Evolutionary conservation across 2,329 filamentous ascomycete genomes (phyloP), one percentile per base, ranked within the genome.

Genomic region (Huntiella savannae): DNA sequence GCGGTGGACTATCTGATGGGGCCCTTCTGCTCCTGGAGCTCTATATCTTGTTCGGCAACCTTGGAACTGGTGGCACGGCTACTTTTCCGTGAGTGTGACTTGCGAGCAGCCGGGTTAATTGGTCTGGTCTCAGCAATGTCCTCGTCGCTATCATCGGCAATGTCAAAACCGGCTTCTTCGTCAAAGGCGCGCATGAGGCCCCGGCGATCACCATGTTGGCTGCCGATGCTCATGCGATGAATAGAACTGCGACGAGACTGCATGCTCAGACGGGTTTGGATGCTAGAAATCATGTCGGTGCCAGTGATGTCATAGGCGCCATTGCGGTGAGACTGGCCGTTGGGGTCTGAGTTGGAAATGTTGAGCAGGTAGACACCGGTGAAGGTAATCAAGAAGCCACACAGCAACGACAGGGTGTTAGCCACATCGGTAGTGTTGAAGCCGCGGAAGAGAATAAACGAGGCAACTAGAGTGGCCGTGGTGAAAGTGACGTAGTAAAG

Each of bases 401-500:
- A 88, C 44, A 96, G 72, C 11, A 96, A 72, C 3, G 88, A 95
- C 49, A 96, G 77, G 1, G 85, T 95, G 64, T 91, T 94, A 54
- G 94, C 82, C 4, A 80, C 72, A 55, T 93, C 84, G 42, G 83
- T 84, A 3, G 88, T 96, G 63, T 96, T 95, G 71, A 96, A 96
- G 49, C 88, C 88, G 55, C 78, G 77, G 67, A 94, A 96, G 44
- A 96, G 79, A 57, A 95, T 92, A 61, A 95, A 96, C 2, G 88
- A 95, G 48, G 88, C 88, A 60, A 83, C 81, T 37, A 96, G 77
- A 5, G 88, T 96, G 51, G 82, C 86, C 1, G 88, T 96, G 2
- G 88, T 95, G 60, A 96, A 96, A 2, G 86, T 94, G 45, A 96
- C 88, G 62, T 96, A 96, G 69, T 96, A 96, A 19, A 95, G 73